A percentile compares a stretch with the other conserved stretches of the same genome.
phyloP scores from a whole-genome alignment of 768 basidiomycete genomes.

The Serpula lacrymans region DNA sequence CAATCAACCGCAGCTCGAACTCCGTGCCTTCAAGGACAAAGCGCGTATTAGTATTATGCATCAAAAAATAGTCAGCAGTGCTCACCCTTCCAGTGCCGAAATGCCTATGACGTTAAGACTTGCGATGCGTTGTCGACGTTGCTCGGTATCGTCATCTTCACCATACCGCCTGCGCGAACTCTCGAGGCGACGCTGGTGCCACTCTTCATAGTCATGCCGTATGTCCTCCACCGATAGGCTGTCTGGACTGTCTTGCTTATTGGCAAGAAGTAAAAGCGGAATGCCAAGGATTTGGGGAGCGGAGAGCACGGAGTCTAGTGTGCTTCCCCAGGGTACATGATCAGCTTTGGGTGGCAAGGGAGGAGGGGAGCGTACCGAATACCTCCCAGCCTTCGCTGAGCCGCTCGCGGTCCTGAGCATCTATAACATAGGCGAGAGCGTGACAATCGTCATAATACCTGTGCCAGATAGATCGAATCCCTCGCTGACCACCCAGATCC shows the following conservation, averaged over 20 bases:
- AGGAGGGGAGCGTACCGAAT: constrained; percentile 63
- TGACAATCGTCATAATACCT: constrained; percentile 96
- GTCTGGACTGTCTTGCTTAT: constrained; percentile 86
- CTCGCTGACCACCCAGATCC: constrained; percentile 93
- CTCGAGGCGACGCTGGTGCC: constrained; percentile 75
- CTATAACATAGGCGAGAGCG: constrained; percentile 93
- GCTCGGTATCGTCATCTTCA: constrained; percentile 43
- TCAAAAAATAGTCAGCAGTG: background rate
- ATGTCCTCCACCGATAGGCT: constrained; percentile 90
- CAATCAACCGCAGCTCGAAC: constrained; percentile 90
- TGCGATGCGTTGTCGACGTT: constrained; percentile 56
- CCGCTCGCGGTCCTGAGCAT: constrained; percentile 86
- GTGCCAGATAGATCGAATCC: constrained; percentile 93
- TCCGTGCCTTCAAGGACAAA: constrained; percentile 58
- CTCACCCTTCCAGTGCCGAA: constrained; percentile 87
- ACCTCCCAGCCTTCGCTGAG: constrained; percentile 96
- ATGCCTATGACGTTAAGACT: constrained; percentile 89
- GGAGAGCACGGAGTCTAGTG: constrained; percentile 76
- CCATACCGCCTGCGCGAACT: constrained; percentile 56
- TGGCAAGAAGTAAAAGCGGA: constrained; percentile 88
- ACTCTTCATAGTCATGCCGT: constrained; percentile 82
- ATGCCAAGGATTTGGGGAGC: constrained; percentile 88
- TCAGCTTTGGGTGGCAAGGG: constrained; percentile 9
- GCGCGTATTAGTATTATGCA: background rate
- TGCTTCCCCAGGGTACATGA: constrained; percentile 12